A percentile compares a stretch with the other conserved stretches of the same genome.
phyloP scores from a whole-genome alignment of 2,329 filamentous ascomycete genomes.

The Hymenoscyphus linearis region DNA sequence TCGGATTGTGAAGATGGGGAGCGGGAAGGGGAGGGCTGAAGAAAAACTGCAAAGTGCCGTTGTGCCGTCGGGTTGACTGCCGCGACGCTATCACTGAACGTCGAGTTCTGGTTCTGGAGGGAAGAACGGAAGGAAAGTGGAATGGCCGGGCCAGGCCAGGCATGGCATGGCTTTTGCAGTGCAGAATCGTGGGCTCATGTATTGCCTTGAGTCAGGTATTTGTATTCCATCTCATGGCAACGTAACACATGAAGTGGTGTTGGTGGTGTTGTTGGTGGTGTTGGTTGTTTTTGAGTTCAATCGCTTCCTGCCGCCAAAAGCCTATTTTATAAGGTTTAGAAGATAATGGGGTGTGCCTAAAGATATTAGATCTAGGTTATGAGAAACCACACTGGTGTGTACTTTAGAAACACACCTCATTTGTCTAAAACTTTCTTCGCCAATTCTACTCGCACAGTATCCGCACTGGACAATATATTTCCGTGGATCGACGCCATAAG shows the following conservation, averaged over 20 bases:
- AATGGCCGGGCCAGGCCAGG: too few species aligned
- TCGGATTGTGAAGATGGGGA: neutral
- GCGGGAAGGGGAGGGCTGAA: neutral
- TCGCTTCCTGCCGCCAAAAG: neutral
- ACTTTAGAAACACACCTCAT: too few species aligned
- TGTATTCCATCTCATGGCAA: neutral
- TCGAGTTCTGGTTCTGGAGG: neutral
- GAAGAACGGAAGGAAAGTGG: neutral
- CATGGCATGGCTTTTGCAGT: neutral
- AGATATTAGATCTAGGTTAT: too few species aligned
- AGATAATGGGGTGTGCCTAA: neutral
- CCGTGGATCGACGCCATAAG: too few species aligned
- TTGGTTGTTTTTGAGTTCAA: neutral
- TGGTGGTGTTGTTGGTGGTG: neutral
- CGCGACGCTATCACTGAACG: neutral
- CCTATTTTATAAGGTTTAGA: neutral
- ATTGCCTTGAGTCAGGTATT: neutral
- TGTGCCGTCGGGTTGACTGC: neutral
- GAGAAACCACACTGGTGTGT: too few species aligned
- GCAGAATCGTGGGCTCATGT: neutral
- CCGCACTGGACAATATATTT: too few species aligned
- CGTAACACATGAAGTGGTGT: neutral
- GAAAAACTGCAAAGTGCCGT: neutral
- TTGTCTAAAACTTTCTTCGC: too few species aligned
- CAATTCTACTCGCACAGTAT: too few species aligned